A percentile compares a stretch with the other conserved stretches of the same genome.
These are phyloP conservation scores for Coemansia sp. DNA, from an alignment of 192 early-diverging fungal species.

Conservation along the genomic window DNA sequence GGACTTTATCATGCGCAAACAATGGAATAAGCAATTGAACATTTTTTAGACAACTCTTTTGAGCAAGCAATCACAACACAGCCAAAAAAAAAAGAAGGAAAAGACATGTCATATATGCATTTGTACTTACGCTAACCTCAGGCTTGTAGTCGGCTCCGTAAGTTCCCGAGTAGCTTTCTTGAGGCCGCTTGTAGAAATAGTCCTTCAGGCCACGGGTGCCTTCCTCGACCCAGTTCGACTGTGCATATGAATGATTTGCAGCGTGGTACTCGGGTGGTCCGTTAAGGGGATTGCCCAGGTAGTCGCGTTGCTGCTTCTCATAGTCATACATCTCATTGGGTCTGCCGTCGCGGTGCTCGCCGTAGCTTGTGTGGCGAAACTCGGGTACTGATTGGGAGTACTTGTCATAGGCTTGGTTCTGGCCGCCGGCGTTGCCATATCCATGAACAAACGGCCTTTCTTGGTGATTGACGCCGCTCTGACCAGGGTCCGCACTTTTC, in stretches of 20 bases:
- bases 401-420: neutral
- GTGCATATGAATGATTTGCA: neutral
- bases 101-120: neutral
- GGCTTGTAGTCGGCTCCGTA: conserved; percentile 47
- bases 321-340: neutral
- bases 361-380: neutral
- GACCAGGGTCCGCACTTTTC: neutral
- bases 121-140: conserved; percentile 40
- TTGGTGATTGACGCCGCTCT: neutral
- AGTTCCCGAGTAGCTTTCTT: conserved; percentile 26
- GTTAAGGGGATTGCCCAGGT: neutral
- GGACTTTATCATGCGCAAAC: neutral
- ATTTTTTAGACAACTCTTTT: no score
- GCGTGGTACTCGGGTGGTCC: neutral
- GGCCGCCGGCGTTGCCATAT: neutral
- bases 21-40: no score
- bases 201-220: conserved; percentile 21
- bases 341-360: neutral
- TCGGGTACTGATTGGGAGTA: neutral
- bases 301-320: neutral
- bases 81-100: neutral
- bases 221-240: neutral
- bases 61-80: no score
- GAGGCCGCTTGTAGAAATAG: conserved; percentile 49
- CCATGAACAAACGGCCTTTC: neutral